These are phyloP conservation scores for Pholiota conissans DNA, from an alignment of 768 basidiomycete species.

Conservation along the genomic window DNA sequence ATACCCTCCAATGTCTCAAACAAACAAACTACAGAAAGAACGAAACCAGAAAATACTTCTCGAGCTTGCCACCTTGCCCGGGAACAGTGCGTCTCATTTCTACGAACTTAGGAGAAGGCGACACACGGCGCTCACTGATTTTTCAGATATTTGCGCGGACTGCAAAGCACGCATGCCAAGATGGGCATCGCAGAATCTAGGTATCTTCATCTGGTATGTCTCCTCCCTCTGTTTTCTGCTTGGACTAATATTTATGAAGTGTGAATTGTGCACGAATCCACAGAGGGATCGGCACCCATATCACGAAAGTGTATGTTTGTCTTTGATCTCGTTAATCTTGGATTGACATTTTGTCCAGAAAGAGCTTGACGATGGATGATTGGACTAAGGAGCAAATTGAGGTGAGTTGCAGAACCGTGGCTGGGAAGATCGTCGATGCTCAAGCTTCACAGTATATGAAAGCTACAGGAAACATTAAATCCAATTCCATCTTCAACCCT, in stretches of 20 bases:
- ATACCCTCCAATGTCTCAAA: constrained; percentile 29
- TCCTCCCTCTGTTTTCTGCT: neutral
- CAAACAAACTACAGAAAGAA: constrained; percentile 63
- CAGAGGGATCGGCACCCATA: constrained; percentile 92
- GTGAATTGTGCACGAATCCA: constrained; percentile 89
- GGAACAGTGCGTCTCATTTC: constrained; percentile 65
- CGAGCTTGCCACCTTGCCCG: constrained; percentile 70
- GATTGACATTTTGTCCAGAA: constrained; percentile 44
- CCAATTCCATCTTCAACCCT: constrained; percentile 80
- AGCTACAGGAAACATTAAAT: constrained; percentile 76
- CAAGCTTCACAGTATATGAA: constrained; percentile 62
- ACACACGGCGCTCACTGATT: constrained; percentile 1
- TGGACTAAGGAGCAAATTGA: constrained; percentile 91
- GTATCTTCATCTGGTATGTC: constrained; percentile 82
- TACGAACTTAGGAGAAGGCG: neutral
- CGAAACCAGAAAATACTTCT: constrained; percentile 65
- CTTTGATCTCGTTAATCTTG: neutral
- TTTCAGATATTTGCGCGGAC: constrained; percentile 84
- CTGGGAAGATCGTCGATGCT: constrained; percentile 7
- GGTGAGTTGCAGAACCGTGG: constrained; percentile 41
- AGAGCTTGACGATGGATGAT: constrained; percentile 85
- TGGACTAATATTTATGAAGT: constrained; percentile 36
- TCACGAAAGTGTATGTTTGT: constrained; percentile 82
- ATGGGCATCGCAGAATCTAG: constrained; percentile 89
- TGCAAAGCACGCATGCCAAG: constrained; percentile 84